Percentiles rank a stretch among this genome's conserved stretches.
Evolutionary conservation across 2,329 filamentous ascomycete genomes (phyloP).

Genomic region (Colletotrichum spaethianum): DNA sequence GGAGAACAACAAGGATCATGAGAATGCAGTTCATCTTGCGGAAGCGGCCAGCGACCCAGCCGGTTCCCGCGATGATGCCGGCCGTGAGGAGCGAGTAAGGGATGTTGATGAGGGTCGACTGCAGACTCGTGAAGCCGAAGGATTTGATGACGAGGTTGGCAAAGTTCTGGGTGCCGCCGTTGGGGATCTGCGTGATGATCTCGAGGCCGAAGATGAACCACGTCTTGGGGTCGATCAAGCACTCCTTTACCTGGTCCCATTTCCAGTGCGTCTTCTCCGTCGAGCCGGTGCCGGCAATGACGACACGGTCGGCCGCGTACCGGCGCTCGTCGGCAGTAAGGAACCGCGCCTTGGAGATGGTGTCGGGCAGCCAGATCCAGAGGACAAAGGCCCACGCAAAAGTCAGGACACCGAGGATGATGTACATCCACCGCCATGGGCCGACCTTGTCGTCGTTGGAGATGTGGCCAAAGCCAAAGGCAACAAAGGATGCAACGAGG

Average conservation of each 20-base stretch:
- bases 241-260: conserved; percentile 67
- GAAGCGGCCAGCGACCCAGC: conserved; percentile 66
- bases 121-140: conserved; percentile 68
- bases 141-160: conserved; percentile 70
- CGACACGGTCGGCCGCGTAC: conserved; percentile 62
- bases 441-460: conserved; percentile 56
- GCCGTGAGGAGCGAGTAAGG: conserved; percentile 69
- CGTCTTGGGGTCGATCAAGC: conserved; percentile 70
- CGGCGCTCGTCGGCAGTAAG: conserved; percentile 66
- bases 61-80: conserved; percentile 61
- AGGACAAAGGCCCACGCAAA: conserved; percentile 66
- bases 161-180: conserved; percentile 73
- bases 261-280: conserved; percentile 65
- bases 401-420: conserved; percentile 65
- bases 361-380: conserved; percentile 65
- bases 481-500: conserved; percentile 63
- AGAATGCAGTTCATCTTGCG: conserved; percentile 67
- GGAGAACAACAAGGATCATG: conserved; percentile 63
- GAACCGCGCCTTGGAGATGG: conserved; percentile 69
- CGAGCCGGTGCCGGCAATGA: conserved; percentile 65
- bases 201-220: conserved; percentile 71
- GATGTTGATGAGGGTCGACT: conserved; percentile 71
- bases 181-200: conserved; percentile 71
- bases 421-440: conserved; percentile 72
- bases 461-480: conserved; percentile 71